Conservation (phyloP, 441 rosid genomes). For the Mallotus repandus region DNA sequence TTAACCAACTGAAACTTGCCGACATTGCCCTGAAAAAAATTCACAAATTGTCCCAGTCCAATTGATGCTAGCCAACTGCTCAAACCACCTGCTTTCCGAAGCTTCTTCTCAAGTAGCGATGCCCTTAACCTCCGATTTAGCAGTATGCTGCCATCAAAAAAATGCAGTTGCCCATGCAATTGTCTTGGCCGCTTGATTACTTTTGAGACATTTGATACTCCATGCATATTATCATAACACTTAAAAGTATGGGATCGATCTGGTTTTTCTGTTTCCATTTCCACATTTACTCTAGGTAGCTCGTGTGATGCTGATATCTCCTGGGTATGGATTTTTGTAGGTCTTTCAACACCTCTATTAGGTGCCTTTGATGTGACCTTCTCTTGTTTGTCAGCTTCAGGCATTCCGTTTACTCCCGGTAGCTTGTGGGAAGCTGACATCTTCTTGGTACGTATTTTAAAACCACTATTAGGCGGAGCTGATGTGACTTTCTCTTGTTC, state of each 20-base stretch:
- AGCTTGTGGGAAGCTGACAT: too few relatives aligned
- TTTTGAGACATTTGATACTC: conserved; percentile 33
- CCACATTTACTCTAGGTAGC: conserved; percentile 13
- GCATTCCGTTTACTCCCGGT: too few relatives aligned
- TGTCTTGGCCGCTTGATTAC: conserved; percentile 38
- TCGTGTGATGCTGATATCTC: too few relatives aligned
- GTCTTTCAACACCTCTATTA: too few relatives aligned
- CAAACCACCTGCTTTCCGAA: conserved; percentile 76
- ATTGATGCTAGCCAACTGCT: conserved; percentile 71
- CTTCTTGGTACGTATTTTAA: too few relatives aligned
- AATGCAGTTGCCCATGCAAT: conserved; percentile 34
- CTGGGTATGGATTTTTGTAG: too few relatives aligned
- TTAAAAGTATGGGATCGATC: conserved; percentile 9
- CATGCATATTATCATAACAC: conserved; percentile 21
- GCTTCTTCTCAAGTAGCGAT: conserved; percentile 67
- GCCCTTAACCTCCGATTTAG: conserved; percentile 65
- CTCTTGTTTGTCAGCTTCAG: too few relatives aligned
- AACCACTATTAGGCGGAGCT: too few relatives aligned
- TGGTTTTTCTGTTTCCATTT: conserved; percentile 22
- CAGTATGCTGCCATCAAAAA: conserved; percentile 36
- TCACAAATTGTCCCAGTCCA: conserved; percentile 76
- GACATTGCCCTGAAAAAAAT: conserved; percentile 56
- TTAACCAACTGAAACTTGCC: conserved; percentile 71
- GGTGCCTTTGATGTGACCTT: too few relatives aligned
- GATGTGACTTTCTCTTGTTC: too few relatives aligned